Evolutionary conservation across 2,329 filamentous ascomycete genomes (phyloP).

Genomic region (Aspergillus vadensis): DNA sequence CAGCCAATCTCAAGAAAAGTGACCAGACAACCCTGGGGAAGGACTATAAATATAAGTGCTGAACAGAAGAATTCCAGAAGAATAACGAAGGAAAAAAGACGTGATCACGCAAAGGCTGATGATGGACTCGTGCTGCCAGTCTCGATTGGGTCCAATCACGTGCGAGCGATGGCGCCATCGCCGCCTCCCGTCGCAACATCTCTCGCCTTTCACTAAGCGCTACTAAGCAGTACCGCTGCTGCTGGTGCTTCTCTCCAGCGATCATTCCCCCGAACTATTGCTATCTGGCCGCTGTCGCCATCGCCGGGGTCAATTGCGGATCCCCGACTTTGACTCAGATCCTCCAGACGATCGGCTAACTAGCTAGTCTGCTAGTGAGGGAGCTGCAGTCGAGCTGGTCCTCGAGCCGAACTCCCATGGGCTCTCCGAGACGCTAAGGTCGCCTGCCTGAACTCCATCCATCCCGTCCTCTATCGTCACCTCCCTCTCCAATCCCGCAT

Average conservation of each 20-base stretch:
- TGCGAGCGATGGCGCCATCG: slow-evolving; percentile 27
- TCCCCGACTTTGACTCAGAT: slow-evolving; percentile 8
- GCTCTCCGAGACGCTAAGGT: neutral
- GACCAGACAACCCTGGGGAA: neutral
- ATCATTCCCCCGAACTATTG: slow-evolving; percentile 1
- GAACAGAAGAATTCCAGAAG: too few species aligned
- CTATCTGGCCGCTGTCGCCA: slow-evolving; percentile 18
- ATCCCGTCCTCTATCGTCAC: neutral
- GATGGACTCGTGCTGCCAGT: slow-evolving; percentile 16
- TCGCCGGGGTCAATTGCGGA: slow-evolving; percentile 19
- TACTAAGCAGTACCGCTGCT: too few species aligned
- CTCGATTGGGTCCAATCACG: slow-evolving; percentile 16
- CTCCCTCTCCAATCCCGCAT: neutral
- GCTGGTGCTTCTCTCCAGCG: neutral
- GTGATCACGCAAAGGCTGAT: slow-evolving; percentile 24
- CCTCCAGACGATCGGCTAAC: slow-evolving; percentile 1
- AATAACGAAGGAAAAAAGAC: neutral
- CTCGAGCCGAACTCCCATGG: neutral
- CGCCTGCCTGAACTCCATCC: neutral
- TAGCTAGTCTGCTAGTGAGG: neutral
- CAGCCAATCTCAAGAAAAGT: slow-evolving; percentile 7
- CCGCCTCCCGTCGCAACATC: slow-evolving; percentile 15
- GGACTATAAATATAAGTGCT: neutral
- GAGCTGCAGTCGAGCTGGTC: neutral
- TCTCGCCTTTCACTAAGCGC: neutral